Base-by-base conservation (phyloP, 108 stramenopile genomes). In the Conticribra guillardii region DNA sequence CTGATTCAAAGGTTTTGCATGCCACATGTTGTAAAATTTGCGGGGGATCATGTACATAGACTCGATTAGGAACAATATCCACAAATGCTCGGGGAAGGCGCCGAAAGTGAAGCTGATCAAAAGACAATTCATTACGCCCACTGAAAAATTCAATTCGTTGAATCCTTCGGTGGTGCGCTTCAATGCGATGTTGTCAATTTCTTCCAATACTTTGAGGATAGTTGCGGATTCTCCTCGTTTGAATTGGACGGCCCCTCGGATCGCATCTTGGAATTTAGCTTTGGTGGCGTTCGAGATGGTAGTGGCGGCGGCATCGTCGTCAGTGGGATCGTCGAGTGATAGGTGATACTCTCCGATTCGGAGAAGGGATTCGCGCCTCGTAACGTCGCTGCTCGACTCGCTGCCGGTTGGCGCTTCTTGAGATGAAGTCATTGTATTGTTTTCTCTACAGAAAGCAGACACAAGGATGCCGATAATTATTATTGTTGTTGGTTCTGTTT, bases 51-150 rank as follows among this genome's bases (percentile, higher is more conserved):
- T 60, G 46, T 71, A 76, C 28, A 79, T 50, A 1, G 58, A 57
- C 41, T 86, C 73, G 3, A 79, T 17, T 15, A 83, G 26, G 44
- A 67, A 83, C 11, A 83, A 11, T 31, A 85, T 33, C 85, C 85
- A 85, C 37, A 85, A 69, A 70, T 85, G 79, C 44, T 81, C 59
- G 7, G 85, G 82, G 57, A 72, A 70, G 1, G 62, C 65, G 33
- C 76, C 76, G 47, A 63, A 81, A 11, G 68, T 29, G 46, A 57
- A 85, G 2, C 66, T 48, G 7, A 85, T 60, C 17, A 83, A 72
- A 29, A 83, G 60, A 31, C 79, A 86, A 34, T 86, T 86, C 46
- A 86, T 41, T 0, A 86, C 80, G 0, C 74, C 74, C 17, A 80
- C 22, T 21, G 84, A 71, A 45, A 87, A 87, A 50, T 84, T 87